Base-by-base conservation (phyloP, 208 protist species). In the Leishmania major region DNA sequence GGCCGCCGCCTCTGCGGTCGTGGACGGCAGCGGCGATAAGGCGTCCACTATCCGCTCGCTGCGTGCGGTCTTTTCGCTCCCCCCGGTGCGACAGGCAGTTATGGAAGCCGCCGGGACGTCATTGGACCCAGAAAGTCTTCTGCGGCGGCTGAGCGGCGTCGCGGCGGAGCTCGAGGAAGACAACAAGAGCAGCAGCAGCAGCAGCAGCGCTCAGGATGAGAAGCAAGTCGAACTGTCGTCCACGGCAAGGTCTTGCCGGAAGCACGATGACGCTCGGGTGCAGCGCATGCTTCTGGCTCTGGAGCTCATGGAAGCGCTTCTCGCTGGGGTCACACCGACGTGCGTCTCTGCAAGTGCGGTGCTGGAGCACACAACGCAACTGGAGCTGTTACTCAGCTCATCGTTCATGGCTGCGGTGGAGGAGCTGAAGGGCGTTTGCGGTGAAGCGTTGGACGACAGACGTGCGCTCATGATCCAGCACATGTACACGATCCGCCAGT, bases 311-410 rank as follows among this genome's bases (percentile, higher is more conserved):
- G 87, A 92, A n/a, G 80, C 88, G 43, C 75, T 93, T 77, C 69
- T 96, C 78, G 87, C 90, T n/a, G 93, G 95, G 3, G 73, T 96
- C 31, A 15, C 66, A 11, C 89, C 91, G 6, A 96, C 92, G 2
- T 94, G 91, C 11, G 87, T 95, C 71, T 95, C 92, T 37, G 86
- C 92, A 31, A 89, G 75, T 51, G 80, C 84, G 1, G 73, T 96
- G 31, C 82, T 98, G n/a, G 93, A 97, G 84, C 91, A 87, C 17
- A 88, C 89, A 1, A 91, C 91, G 31, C 91, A 98, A 88, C 83
- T 97, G 73, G 93, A 98, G 84, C 49, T 98, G 75, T 80, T 92
- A 28, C 89, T 98, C n/a, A 89, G 45, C 53, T 62, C 77, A 35
- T 87, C 90, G 57, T 92, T 84, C 78, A 85, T 49, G 87, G 86